Conservation (phyloP, 768 basidiomycete species). For the Leccinellum albellum region DNA sequence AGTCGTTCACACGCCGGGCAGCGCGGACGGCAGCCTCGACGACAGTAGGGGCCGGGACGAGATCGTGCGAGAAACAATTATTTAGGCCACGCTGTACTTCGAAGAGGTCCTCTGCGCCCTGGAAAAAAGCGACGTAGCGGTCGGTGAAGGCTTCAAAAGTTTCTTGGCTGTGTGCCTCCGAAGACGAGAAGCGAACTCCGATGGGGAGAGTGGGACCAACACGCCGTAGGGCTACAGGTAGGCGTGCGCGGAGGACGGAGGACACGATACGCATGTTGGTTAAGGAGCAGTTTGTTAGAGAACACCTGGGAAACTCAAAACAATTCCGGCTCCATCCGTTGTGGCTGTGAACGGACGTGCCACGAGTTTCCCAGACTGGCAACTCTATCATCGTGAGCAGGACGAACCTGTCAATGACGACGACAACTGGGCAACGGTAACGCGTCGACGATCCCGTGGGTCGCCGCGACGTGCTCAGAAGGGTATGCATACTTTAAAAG, state of each 20-base stretch:
- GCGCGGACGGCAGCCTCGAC: constrained; percentile 86
- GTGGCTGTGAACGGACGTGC: constrained; percentile 25
- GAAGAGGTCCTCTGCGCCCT: constrained; percentile 90
- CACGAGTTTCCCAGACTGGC: too few relatives aligned
- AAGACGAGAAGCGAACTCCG: constrained; percentile 35
- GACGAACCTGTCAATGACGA: too few relatives aligned
- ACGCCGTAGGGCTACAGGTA: constrained; percentile 40
- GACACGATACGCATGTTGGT: constrained; percentile 57
- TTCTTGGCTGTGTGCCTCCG: constrained; percentile 77
- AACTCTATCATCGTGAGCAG: too few relatives aligned
- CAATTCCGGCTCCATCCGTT: constrained; percentile 17
- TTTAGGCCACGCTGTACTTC: constrained; percentile 98
- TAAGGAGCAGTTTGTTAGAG: neutral
- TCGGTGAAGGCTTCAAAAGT: constrained; percentile 91
- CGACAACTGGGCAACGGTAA: too few relatives aligned
- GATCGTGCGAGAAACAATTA: constrained; percentile 99
- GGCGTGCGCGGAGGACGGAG: constrained; percentile 62
- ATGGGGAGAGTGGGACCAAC: constrained; percentile 42
- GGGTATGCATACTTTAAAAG: too few relatives aligned
- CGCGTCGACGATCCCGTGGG: too few relatives aligned
- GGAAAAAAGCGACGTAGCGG: constrained; percentile 93
- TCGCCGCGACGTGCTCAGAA: too few relatives aligned
- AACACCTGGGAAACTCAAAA: constrained; percentile 10
- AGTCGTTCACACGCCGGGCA: constrained; percentile 91
- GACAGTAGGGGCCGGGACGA: constrained; percentile 81